Conservation (phyloP, 345 rosid genomes). For the Leavenworthia alabamica region DNA sequence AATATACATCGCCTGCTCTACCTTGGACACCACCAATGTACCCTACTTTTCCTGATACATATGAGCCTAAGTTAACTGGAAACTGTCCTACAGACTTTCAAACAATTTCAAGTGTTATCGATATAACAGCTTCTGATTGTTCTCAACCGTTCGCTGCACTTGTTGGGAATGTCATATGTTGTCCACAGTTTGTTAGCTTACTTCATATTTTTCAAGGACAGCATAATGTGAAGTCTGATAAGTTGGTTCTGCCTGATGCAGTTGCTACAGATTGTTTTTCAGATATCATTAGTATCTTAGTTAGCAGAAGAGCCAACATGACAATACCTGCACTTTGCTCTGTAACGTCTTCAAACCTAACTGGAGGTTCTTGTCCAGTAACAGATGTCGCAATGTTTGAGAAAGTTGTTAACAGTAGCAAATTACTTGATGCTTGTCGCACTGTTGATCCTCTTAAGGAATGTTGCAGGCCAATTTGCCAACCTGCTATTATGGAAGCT, state of each 20-base stretch:
- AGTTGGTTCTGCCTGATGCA: constrained; percentile 58
- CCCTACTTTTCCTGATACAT: constrained; percentile 64
- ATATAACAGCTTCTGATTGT: constrained; percentile 81
- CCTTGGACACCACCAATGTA: constrained; percentile 72
- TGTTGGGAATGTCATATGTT: constrained; percentile 90
- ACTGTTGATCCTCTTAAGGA: constrained; percentile 85
- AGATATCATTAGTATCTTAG: constrained; percentile 76
- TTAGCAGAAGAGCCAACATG: constrained; percentile 76
- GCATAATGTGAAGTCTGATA: constrained; percentile 50
- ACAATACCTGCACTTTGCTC: constrained; percentile 69
- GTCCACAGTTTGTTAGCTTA: constrained; percentile 85
- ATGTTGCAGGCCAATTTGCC: constrained; percentile 86
- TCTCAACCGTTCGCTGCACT: constrained; percentile 64
- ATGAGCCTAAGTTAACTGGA: constrained; percentile 78
- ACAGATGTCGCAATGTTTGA: constrained; percentile 58
- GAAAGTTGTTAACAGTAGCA: constrained; percentile 66
- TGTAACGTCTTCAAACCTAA: constrained; percentile 68
- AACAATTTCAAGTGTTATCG: constrained; percentile 50
- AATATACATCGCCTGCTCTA: constrained; percentile 44
- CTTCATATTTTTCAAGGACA: constrained; percentile 77
- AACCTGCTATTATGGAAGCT: constrained; percentile 79
- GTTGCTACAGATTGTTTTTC: constrained; percentile 93
- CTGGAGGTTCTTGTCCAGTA: constrained; percentile 88
- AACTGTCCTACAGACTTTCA: constrained; percentile 84
- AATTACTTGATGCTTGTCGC: constrained; percentile 72